Base-by-base conservation (phyloP, 768 basidiomycete species). In the Amanita rimosa region DNA sequence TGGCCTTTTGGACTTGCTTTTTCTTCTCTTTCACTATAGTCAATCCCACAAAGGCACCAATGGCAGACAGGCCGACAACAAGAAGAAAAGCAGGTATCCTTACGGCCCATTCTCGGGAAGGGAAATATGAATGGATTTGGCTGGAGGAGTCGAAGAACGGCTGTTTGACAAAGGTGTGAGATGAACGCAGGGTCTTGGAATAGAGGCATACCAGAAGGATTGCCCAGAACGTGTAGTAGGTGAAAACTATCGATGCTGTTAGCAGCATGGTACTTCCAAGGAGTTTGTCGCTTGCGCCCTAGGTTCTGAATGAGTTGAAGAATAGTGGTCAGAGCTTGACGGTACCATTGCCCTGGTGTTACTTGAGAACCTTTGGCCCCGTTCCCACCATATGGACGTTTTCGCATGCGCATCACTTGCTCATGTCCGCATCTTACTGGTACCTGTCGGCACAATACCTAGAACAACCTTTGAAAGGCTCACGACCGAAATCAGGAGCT, bases 171-270 rank as follows among this genome's bases (percentile, higher is more conserved):
- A 44, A 37, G 55, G 29, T 46, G 46, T 49, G 50, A 54, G 43
- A 52, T 22, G 29, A 29, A 37, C 31, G 34, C 31, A 46, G 13
- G 6, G 22, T 27, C 16, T 51, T 24, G 13, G 41, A 44, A 39
- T 33, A 10, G n/a, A 27, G 34, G 24, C 84, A 58, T 55, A 92
- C 93, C 47, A 94, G 75, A 44, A 97, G 67, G 47, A 96, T 74
- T 11, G 92, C 83, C 94, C 94, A 97, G 22, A 76, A 72, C 1
- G 94, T 92, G 64, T 97, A 98, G 63, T 97, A 97, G 8, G 75
- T 68, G 68, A 95, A 95, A 33, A 87, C 77, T 38, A 79, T 63
- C 5, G 78, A 74, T 29, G 90, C 89, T 53, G 76, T 72, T 53
- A 87, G 70, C 60, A 96, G 77, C 85, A 95, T 89, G 37, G 69